phyloP scores from a whole-genome alignment of 208 protist genomes.

The Trypanosoma melophagium region DNA sequence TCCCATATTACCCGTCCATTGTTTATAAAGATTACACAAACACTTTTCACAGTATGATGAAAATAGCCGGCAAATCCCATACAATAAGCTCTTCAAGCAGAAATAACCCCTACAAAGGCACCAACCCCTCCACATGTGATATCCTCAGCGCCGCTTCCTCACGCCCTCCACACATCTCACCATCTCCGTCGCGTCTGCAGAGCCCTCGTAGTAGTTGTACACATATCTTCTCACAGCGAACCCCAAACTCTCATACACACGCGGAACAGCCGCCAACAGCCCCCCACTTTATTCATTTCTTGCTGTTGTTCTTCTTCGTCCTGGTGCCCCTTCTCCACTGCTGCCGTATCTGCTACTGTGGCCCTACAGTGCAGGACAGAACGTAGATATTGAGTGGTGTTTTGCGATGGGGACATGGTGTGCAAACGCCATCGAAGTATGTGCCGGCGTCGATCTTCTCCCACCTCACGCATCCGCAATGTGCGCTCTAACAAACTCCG shows the following conservation, averaged over 20 bases:
- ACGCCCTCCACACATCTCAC: slow-evolving; percentile 26
- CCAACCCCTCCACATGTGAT: not conserved
- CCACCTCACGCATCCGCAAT: slow-evolving; percentile 7
- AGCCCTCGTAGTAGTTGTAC: slow-evolving; percentile 52
- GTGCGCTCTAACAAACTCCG: slow-evolving; percentile 33
- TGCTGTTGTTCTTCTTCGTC: slow-evolving; percentile 4
- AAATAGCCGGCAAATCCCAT: no score
- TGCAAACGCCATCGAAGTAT: slow-evolving; percentile 70
- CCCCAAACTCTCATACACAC: slow-evolving; percentile 48
- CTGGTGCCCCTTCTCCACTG: not conserved
- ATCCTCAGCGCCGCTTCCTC: slow-evolving; percentile 14
- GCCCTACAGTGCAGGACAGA: not conserved
- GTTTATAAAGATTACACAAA: no score
- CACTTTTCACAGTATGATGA: no score
- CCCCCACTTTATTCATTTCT: slow-evolving; percentile 28
- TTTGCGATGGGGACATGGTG: slow-evolving; percentile 39
- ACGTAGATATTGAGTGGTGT: slow-evolving; percentile 30
- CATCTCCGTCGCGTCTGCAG: slow-evolving; percentile 70
- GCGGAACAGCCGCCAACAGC: slow-evolving; percentile 29
- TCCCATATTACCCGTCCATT: no score
- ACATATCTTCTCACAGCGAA: slow-evolving; percentile 53
- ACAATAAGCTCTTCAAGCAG: no score
- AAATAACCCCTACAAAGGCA: no score
- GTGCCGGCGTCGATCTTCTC: not conserved
- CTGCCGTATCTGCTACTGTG: not conserved